Percentiles rank a stretch among this genome's conserved stretches.
Evolutionary conservation across 2,329 filamentous ascomycete genomes (phyloP).

Genomic region (Microascus cirrosus): DNA sequence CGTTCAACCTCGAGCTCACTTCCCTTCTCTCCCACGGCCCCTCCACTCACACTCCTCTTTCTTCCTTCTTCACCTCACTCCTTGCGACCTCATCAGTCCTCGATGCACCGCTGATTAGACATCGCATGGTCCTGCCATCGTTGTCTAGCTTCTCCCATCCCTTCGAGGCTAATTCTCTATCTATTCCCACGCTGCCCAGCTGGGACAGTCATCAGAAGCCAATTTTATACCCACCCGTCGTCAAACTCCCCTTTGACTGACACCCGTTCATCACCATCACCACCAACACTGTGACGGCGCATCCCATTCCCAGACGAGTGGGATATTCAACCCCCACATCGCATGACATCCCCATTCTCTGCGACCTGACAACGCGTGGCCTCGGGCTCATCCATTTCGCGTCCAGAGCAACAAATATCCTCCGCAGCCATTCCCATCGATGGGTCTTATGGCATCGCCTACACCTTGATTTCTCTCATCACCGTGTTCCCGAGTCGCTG

Average conservation of each 20-base stretch:
- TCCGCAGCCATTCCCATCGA: neutral
- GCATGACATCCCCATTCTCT: neutral
- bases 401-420: neutral
- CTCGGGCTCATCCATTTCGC: neutral
- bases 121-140: neutral
- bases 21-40: slow-evolving; percentile 8
- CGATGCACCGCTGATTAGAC: neutral
- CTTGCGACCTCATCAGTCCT: neutral
- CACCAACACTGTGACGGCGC: slow-evolving; percentile 1
- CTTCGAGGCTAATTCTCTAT: neutral
- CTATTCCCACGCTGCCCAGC: neutral
- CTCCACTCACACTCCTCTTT: slow-evolving; percentile 1
- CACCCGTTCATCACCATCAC: slow-evolving; percentile 2
- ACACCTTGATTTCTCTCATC: neutral
- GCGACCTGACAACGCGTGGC: neutral
- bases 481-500: neutral
- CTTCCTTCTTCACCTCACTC: slow-evolving; percentile 10
- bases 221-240: slow-evolving; percentile 1
- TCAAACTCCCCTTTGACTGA: slow-evolving; percentile 3
- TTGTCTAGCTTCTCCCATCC: neutral
- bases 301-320: neutral
- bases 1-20: slow-evolving; percentile 7
- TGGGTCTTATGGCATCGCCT: neutral
- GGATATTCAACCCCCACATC: neutral
- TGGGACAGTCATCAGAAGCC: neutral